These are phyloP conservation scores for Malassezia globosa DNA, from an alignment of 1,284 basidiomycete species.

Conservation along the genomic window DNA sequence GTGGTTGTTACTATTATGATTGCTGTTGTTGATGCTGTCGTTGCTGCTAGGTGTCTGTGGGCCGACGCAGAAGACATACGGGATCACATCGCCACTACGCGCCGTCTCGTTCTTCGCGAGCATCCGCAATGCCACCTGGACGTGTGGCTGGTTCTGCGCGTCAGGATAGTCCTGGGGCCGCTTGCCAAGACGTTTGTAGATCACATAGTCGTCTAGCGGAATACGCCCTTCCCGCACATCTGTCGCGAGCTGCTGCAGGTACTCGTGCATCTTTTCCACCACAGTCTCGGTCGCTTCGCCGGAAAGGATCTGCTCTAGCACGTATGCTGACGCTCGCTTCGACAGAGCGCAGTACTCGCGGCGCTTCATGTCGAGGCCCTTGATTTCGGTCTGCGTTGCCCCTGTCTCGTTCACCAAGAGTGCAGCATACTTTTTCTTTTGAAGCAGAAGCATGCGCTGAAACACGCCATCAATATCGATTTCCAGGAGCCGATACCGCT, in stretches of 20 bases:
- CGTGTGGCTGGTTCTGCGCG: constrained; percentile 85
- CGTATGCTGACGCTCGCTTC: constrained; percentile 64
- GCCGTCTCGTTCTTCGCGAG: constrained; percentile 71
- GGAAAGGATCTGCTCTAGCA: constrained; percentile 74
- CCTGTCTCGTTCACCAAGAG: constrained; percentile 55
- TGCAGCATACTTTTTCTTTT: constrained; percentile 99
- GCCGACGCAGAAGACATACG: constrained; percentile 82
- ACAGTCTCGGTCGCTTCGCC: constrained; percentile 82
- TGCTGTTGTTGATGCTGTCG: too few relatives aligned
- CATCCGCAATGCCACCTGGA: constrained; percentile 86
- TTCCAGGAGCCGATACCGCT: constrained; percentile 84
- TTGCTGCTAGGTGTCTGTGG: constrained; percentile 60
- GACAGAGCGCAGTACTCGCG: constrained; percentile 86
- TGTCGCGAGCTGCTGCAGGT: constrained; percentile 63
- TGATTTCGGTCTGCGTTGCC: constrained; percentile 58
- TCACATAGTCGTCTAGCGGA: constrained; percentile 81
- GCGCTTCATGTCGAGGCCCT: constrained; percentile 97
- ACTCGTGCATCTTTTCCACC: constrained; percentile 84
- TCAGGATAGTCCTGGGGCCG: constrained; percentile 69
- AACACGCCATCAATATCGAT: constrained; percentile 95
- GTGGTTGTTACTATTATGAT: constrained; percentile 26
- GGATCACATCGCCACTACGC: constrained; percentile 80
- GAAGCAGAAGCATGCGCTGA: constrained; percentile 77
- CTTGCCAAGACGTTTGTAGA: constrained; percentile 51
- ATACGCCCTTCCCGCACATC: constrained; percentile 66